These are phyloP conservation scores for Phyllosticta paracitricarpa DNA, from an alignment of 2,329 filamentous ascomycete species.

Conservation along the genomic window DNA sequence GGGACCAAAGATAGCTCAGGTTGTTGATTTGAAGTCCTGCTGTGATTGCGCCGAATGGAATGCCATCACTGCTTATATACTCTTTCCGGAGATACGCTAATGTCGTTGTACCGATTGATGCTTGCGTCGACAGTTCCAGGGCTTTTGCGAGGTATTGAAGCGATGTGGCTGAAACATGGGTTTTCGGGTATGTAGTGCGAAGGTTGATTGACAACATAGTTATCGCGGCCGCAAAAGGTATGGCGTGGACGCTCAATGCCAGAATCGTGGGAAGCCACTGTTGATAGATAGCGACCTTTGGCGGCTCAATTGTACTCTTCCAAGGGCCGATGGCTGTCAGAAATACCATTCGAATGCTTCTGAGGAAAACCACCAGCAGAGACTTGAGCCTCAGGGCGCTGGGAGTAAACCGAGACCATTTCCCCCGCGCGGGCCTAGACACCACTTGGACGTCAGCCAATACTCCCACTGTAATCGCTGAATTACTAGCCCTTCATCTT, in stretches of 20 bases:
- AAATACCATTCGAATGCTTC: background rate
- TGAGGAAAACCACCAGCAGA: background rate
- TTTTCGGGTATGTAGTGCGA: background rate
- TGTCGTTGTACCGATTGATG: background rate
- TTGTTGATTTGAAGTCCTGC: background rate
- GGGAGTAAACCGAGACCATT: background rate
- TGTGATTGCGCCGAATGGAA: background rate
- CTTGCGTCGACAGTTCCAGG: background rate
- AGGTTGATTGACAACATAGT: background rate
- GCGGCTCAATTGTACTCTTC: background rate
- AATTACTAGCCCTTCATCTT: too few species aligned
- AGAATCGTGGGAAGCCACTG: background rate
- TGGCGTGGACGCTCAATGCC: background rate
- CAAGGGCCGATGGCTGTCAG: background rate
- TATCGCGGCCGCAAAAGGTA: background rate
- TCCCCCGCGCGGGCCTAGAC: background rate
- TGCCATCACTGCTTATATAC: background rate
- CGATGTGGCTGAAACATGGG: background rate
- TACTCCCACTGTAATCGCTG: too few species aligned
- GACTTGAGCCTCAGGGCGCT: background rate
- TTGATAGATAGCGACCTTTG: background rate
- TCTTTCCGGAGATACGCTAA: background rate
- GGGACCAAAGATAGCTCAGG: conserved; percentile 1
- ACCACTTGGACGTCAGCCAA: too few species aligned
- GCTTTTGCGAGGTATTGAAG: background rate